These are phyloP conservation scores for Pythium dissotocum DNA, from an alignment of 352 stramenopile species.

Conservation along the genomic window DNA sequence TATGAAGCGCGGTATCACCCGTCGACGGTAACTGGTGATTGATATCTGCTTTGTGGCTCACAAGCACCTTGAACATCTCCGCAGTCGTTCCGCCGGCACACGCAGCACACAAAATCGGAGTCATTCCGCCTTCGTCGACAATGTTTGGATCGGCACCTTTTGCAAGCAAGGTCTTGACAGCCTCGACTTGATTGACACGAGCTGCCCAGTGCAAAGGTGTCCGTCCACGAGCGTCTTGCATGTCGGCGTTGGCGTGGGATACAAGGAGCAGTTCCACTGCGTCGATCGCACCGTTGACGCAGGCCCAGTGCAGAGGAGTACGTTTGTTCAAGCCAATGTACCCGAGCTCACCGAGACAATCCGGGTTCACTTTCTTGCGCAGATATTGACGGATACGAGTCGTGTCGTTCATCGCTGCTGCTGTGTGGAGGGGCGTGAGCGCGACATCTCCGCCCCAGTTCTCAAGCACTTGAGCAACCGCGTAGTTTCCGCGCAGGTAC, in stretches of 20 bases:
- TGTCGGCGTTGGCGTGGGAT: constrained; percentile 62
- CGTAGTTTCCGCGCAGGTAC: constrained; percentile 81
- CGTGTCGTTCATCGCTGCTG: constrained; percentile 72
- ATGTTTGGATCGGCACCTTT: constrained; percentile 68
- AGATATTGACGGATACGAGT: constrained; percentile 56
- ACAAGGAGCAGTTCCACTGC: constrained; percentile 62
- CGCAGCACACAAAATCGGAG: constrained; percentile 69
- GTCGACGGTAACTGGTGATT: constrained; percentile 69
- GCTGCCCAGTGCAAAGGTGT: constrained; percentile 79
- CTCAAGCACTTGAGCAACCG: constrained; percentile 74
- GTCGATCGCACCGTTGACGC: constrained; percentile 62
- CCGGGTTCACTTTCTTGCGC: constrained; percentile 70
- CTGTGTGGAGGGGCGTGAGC: constrained; percentile 75
- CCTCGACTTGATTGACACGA: constrained; percentile 68
- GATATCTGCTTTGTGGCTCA: constrained; percentile 61
- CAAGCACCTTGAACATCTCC: constrained; percentile 78
- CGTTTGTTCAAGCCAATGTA: constrained; percentile 84
- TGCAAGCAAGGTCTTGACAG: constrained; percentile 55
- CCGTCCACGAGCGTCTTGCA: constrained; percentile 63
- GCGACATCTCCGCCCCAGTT: constrained; percentile 83
- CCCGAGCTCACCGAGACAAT: constrained; percentile 75
- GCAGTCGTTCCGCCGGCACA: constrained; percentile 63
- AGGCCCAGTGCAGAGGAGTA: constrained; percentile 78
- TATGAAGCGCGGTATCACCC: constrained; percentile 73
- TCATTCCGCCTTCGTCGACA: constrained; percentile 77